Percentiles rank a stretch among this genome's conserved stretches.
phyloP scores from a whole-genome alignment of 495 filamentous ascomycete species.

The Penicilliopsis zonata region DNA sequence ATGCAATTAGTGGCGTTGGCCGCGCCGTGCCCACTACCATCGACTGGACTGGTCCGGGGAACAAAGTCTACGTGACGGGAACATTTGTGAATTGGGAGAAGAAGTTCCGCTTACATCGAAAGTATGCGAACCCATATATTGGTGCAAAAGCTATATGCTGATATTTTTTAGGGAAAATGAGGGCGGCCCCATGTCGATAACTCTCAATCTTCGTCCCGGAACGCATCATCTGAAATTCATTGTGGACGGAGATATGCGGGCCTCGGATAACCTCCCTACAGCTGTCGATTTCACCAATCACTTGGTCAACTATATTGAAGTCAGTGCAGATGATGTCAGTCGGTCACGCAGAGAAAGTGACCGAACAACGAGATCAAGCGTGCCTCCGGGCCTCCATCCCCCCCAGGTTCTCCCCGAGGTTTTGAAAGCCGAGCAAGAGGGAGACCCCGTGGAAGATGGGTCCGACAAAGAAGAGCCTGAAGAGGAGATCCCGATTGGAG shows the following conservation, averaged over 20 bases:
- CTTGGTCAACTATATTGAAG: conserved; percentile 94
- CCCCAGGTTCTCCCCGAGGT: conserved; percentile 31
- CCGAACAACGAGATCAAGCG: conserved; percentile 9
- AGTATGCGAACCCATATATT: conserved; percentile 35
- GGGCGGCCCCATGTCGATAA: conserved; percentile 51
- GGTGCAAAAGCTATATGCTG: neutral
- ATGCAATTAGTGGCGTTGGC: conserved; percentile 39
- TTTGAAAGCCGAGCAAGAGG: conserved; percentile 20
- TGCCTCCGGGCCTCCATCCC: conserved; percentile 29
- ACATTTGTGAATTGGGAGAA: conserved; percentile 94
- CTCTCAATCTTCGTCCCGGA: conserved; percentile 72
- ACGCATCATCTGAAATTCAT: conserved; percentile 96
- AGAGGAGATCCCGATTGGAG: conserved; percentile 32
- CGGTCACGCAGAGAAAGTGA: conserved; percentile 23
- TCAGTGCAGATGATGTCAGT: conserved; percentile 60
- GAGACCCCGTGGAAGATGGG: conserved; percentile 27
- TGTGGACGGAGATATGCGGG: conserved; percentile 84
- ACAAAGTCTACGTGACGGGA: conserved; percentile 91
- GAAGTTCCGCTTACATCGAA: conserved; percentile 73
- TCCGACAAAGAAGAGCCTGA: conserved; percentile 34
- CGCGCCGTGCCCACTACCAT: conserved; percentile 62
- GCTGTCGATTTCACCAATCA: conserved; percentile 96
- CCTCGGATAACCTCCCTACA: conserved; percentile 75
- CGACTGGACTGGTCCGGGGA: conserved; percentile 66
- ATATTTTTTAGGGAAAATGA: conserved; percentile 19